Evolutionary conservation across 2,329 filamentous ascomycete genomes (phyloP).

Genomic region (Neoscytalidium dimidiatum): DNA sequence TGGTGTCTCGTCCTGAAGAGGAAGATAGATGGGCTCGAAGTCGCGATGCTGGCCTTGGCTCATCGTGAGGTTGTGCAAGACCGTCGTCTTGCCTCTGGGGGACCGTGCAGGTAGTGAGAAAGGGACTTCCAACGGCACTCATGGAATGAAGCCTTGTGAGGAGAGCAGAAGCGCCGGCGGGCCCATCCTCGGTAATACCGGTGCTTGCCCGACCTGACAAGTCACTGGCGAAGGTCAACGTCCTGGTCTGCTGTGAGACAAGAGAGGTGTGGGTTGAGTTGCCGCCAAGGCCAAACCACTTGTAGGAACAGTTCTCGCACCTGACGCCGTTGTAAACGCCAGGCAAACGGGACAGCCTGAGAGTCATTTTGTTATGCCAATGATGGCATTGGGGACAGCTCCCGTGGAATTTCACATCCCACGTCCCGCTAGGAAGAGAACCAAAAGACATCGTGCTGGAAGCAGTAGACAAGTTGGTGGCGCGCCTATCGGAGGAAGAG

Average conservation of each 20-base stretch:
- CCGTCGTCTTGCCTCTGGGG: not conserved
- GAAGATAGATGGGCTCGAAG: not conserved
- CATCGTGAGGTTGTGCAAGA: not conserved
- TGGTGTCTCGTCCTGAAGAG: not conserved
- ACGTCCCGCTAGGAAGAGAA: slow-evolving; percentile 5
- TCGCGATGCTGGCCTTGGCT: not conserved
- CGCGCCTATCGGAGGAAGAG: not conserved
- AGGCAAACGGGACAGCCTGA: slow-evolving; percentile 17
- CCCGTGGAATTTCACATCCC: slow-evolving; percentile 20
- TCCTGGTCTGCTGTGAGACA: slow-evolving; percentile 19
- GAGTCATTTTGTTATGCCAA: slow-evolving; percentile 19
- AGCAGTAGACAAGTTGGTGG: not conserved
- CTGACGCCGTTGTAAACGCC: slow-evolving; percentile 20
- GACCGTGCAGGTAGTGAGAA: slow-evolving; percentile 8
- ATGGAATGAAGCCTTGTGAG: slow-evolving; percentile 14
- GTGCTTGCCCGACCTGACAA: not conserved
- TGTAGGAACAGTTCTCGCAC: slow-evolving; percentile 22
- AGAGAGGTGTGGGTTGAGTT: slow-evolving; percentile 22
- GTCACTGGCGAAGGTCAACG: not conserved
- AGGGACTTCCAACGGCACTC: slow-evolving; percentile 20
- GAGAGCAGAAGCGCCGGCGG: not conserved
- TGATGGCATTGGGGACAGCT: slow-evolving; percentile 22
- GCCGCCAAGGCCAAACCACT: slow-evolving; percentile 22
- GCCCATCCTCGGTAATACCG: not conserved
- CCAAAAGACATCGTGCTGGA: slow-evolving; percentile 15